phyloP scores from a whole-genome alignment of 73 alveolate species.

The Effrenium voratum region DNA sequence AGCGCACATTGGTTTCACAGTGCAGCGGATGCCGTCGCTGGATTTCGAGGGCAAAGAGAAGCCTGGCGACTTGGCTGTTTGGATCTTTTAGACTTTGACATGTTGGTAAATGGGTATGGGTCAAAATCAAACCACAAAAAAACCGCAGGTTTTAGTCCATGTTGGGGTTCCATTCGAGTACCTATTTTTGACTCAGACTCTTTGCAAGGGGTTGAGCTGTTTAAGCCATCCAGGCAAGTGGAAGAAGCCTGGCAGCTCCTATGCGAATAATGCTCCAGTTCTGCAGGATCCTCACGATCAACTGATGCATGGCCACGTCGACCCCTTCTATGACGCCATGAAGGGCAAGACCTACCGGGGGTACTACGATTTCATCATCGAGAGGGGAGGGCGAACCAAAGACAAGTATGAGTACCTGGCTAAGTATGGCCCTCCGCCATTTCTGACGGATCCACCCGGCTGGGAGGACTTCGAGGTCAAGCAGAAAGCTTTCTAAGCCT shows the following conservation, averaged over 20 bases:
- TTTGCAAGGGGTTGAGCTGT: too few species aligned
- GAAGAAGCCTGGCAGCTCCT: constrained; percentile 25
- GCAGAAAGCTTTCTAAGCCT: too few species aligned
- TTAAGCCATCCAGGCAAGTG: too few species aligned
- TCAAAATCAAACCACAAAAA: too few species aligned
- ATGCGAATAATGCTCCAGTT: neutral
- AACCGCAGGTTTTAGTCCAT: too few species aligned
- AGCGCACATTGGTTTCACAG: constrained; percentile 61
- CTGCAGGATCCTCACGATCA: constrained; percentile 20
- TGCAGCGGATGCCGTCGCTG: constrained; percentile 65
- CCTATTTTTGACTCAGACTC: too few species aligned
- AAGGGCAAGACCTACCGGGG: constrained; percentile 61
- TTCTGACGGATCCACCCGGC: constrained; percentile 34
- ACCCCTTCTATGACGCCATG: constrained; percentile 52
- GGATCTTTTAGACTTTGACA: too few species aligned
- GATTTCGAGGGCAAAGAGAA: constrained; percentile 22
- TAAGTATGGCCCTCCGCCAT: constrained; percentile 47
- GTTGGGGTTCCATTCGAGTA: too few species aligned
- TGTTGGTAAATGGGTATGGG: too few species aligned
- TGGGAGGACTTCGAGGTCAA: constrained; percentile 31
- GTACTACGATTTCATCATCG: constrained; percentile 38
- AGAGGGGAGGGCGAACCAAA: constrained; percentile 37
- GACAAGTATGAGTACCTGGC: constrained; percentile 35
- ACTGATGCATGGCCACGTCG: constrained; percentile 41
- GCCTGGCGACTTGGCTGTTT: constrained; percentile 9